phyloP scores from a whole-genome alignment of 176 grass and related monocot genomes.

The Eragrostis curvula region DNA sequence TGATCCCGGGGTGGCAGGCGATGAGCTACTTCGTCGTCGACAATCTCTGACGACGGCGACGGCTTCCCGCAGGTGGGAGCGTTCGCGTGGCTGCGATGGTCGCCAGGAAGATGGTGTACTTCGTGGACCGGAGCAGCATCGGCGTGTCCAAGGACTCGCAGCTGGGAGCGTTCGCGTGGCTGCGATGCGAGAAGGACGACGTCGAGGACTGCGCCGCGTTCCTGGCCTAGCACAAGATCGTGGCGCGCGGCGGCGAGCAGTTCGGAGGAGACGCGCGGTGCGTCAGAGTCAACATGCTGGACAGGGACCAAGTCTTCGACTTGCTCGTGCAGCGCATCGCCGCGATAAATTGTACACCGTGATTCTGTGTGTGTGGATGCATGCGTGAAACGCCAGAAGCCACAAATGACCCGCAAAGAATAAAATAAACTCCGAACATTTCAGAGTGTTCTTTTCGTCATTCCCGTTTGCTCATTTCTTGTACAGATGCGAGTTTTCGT shows the following conservation, averaged over 20 bases:
- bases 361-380: neutral
- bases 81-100: constrained; percentile 57
- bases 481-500: too few species aligned
- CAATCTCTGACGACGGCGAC: neutral
- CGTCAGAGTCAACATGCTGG: constrained; percentile 70
- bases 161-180: constrained; percentile 82
- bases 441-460: neutral
- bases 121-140: constrained; percentile 72
- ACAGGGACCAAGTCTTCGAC: constrained; percentile 54
- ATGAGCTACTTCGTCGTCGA: constrained; percentile 56
- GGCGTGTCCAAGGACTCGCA: constrained; percentile 93
- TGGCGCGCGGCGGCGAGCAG: constrained; percentile 47
- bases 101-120: constrained; percentile 66
- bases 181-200: constrained; percentile 50
- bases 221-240: constrained; percentile 45
- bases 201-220: constrained; percentile 42
- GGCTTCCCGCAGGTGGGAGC: constrained; percentile 58
- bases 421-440: neutral
- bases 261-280: constrained; percentile 47
- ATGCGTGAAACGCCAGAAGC: neutral
- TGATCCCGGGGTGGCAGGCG: constrained; percentile 46
- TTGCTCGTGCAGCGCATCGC: constrained; percentile 52
- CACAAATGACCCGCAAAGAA: neutral
- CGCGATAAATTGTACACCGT: neutral
- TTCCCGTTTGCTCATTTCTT: neutral